These are phyloP conservation scores for Wickerhamiella lipophila DNA, from an alignment of 805 yeast species.

Conservation along the genomic window DNA sequence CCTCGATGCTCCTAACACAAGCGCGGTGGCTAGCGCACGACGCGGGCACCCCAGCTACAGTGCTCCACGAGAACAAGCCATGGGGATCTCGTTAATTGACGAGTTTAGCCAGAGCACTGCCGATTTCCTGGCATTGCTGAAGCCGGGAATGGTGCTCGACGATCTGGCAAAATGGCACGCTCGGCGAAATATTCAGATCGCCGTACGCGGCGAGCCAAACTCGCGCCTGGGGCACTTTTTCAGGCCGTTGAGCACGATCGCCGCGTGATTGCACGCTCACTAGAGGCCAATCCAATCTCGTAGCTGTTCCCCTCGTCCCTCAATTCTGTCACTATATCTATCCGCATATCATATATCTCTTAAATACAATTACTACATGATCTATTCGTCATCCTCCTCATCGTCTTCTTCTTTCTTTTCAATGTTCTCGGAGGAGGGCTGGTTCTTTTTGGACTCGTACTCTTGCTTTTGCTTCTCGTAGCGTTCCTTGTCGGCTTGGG, in stretches of 20 bases:
- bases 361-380: constrained; percentile 6
- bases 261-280: too few relatives aligned
- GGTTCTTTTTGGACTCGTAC: constrained; percentile 26
- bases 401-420: constrained; percentile 2
- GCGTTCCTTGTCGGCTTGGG: constrained; percentile 93
- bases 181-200: neutral
- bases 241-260: neutral
- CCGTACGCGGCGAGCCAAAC: neutral
- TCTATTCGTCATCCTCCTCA: constrained; percentile 2
- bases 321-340: too few relatives aligned
- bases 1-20: constrained; percentile 4
- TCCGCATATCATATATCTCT: too few relatives aligned
- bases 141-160: neutral
- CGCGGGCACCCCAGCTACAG: constrained; percentile 5
- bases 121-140: neutral
- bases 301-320: too few relatives aligned
- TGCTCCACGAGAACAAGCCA: neutral
- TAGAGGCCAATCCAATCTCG: too few relatives aligned
- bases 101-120: neutral
- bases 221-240: neutral
- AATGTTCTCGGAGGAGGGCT: neutral
- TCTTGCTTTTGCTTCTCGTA: constrained; percentile 92
- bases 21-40: neutral
- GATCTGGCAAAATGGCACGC: neutral
- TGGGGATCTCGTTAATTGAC: constrained; percentile 10